Base-by-base conservation (phyloP, 2,329 filamentous ascomycete genomes). In the Simplicillium aogashimaense region DNA sequence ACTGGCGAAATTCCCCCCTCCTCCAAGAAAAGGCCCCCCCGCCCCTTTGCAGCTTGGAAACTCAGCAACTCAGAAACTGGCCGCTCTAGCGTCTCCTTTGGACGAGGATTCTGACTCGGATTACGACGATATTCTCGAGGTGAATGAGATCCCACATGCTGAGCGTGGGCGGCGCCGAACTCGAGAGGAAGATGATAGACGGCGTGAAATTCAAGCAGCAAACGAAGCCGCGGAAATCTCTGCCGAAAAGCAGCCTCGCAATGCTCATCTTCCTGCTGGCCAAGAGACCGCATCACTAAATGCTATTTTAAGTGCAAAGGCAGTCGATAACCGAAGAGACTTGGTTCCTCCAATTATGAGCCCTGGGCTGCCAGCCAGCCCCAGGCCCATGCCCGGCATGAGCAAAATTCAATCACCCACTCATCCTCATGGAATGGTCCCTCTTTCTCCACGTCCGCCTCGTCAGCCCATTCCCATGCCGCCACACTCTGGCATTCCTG, bases 181-280 rank as follows among this genome's bases (percentile, higher is more conserved):
- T 3, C 76, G 89, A 39, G 87, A 90, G 57, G 86, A 95, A 45
- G 89, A 95, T 52, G 87, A 95, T 49, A 72, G 73, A 40, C 76
- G 86, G 40, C 78, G 89, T 36, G 86, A 90, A 54, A 68, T 78
- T 12, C 59, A 80, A n/a, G 77, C 74, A 1, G 57, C 74, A 36
- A 72, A 78, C 53, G 80, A 88, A 51, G 76, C 81, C 11, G 81
- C 86, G 53, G 70, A 74, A 20, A 74, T 82, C 43, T 88, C 83
- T 58, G 64, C 76, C 25, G 89, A 86, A 84, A 57, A 86, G 84
- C 67, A 81, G 72, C 57, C 80, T 12, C 54, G 51, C 40, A 51
- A 55, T 28, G 47, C 43, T 37, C 49, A 42, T 29, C 50, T 55
- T 3, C 51, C 59, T 8, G 51, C 45, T 32, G 55, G 49, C 39